Evolutionary conservation across 73 alveolate species (phyloP).

Genomic region (Paramecium sonneborni): DNA sequence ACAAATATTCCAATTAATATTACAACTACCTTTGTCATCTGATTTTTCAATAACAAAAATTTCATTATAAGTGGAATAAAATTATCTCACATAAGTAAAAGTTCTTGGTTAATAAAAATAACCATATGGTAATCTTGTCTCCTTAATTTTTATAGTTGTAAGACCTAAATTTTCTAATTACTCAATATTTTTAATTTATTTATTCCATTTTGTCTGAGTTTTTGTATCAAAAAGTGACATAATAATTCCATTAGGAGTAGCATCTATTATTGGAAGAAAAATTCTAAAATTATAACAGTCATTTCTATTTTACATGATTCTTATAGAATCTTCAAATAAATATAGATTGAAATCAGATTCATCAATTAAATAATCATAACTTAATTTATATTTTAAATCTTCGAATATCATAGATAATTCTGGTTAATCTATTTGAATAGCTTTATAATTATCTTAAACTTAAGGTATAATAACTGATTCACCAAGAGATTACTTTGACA

Average conservation of each 20-base stretch:
- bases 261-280: neutral
- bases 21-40: neutral
- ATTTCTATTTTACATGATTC: conserved; percentile 1
- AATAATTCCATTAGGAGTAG: neutral
- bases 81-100: neutral
- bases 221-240: neutral
- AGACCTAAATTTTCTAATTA: neutral
- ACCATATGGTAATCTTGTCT: neutral
- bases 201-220: conserved; percentile 16
- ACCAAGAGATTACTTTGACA: neutral
- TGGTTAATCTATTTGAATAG: neutral
- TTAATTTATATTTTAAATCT: conserved; percentile 2
- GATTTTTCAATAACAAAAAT: conserved; percentile 16
- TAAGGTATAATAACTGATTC: neutral
- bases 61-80: neutral
- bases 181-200: neutral
- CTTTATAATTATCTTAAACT: neutral
- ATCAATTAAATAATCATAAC: neutral
- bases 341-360: neutral
- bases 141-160: neutral
- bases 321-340: neutral
- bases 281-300: neutral
- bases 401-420: neutral
- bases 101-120: neutral
- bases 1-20: conserved; percentile 20